Percentiles rank a stretch among this genome's conserved stretches.
Conservation (phyloP, 805 yeast species). For the Yamadazyma endophytica region DNA sequence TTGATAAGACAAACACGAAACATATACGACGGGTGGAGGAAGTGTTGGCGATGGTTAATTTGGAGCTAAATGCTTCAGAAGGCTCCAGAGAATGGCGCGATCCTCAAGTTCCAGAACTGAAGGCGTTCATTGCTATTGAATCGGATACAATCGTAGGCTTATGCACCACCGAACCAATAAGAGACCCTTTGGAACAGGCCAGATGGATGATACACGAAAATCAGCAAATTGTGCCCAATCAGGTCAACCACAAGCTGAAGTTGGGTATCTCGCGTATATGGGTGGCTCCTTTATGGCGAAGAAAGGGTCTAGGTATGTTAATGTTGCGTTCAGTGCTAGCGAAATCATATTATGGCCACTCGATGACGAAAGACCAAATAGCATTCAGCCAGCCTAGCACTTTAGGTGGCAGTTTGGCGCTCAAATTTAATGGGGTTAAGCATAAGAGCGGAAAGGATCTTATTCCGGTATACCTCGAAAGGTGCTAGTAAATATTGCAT, state of each 20-base stretch:
- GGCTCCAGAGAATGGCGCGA: constrained; percentile 30
- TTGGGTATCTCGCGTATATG: constrained; percentile 41
- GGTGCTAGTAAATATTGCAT: constrained; percentile 5
- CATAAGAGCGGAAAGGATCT: constrained; percentile 51
- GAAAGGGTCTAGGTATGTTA: constrained; percentile 45
- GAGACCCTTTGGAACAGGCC: constrained; percentile 25
- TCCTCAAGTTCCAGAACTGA: constrained; percentile 8
- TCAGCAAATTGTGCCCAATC: constrained; percentile 47
- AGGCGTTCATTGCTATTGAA: constrained; percentile 47
- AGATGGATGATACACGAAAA: constrained; percentile 59
- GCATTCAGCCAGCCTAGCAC: constrained; percentile 75
- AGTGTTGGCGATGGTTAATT: constrained; percentile 52
- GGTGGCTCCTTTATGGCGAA: constrained; percentile 44
- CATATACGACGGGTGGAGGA: constrained; percentile 23
- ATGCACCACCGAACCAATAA: constrained; percentile 47
- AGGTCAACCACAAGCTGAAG: constrained; percentile 27
- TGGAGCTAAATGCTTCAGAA: constrained; percentile 53
- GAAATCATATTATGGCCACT: constrained; percentile 47
- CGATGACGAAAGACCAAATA: constrained; percentile 37
- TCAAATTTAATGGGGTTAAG: constrained; percentile 47
- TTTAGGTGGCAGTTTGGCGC: constrained; percentile 59
- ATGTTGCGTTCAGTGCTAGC: constrained; percentile 42
- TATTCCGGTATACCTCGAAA: constrained; percentile 46
- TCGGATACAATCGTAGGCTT: constrained; percentile 50
- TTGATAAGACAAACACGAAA: constrained; percentile 17